Evolutionary conservation across 331 rosid species (phyloP).

Genomic region (Spiraea crenata): DNA sequence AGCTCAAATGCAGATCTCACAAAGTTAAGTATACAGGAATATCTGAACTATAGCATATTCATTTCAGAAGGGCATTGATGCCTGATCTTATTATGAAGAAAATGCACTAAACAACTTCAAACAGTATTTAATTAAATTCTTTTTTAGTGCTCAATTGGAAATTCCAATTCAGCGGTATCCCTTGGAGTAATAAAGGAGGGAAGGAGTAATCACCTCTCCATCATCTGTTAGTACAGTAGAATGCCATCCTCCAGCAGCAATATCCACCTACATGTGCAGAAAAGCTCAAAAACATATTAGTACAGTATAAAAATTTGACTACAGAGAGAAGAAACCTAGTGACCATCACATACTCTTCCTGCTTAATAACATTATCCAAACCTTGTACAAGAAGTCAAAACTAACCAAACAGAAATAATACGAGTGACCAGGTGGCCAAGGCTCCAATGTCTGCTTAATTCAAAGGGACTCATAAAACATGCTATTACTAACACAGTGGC

Average conservation of each 20-base stretch:
- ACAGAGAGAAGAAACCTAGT: background rate
- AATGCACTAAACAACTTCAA: background rate
- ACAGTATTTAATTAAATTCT: background rate
- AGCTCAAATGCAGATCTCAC: background rate
- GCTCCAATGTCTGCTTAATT: background rate
- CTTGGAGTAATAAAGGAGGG: slow-evolving; percentile 4
- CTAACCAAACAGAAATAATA: background rate
- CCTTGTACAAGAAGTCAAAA: slow-evolving; percentile 10
- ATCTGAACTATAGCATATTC: background rate
- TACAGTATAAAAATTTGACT: background rate
- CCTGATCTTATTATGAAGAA: background rate
- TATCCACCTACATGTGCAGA: slow-evolving; percentile 63
- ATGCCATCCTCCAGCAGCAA: slow-evolving; percentile 99
- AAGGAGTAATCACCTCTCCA: slow-evolving; percentile 70
- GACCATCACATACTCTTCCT: background rate
- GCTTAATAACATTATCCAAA: background rate
- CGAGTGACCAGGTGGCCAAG: background rate
- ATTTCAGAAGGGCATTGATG: background rate
- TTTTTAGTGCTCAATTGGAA: background rate
- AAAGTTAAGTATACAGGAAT: background rate
- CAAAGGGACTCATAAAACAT: background rate
- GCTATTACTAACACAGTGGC: background rate
- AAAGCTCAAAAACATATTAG: slow-evolving; percentile 2
- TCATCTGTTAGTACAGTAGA: slow-evolving; percentile 87
- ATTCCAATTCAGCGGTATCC: background rate